Base-by-base conservation (phyloP, 129 eudicot species). In the Chrysanthemum makinoi region DNA sequence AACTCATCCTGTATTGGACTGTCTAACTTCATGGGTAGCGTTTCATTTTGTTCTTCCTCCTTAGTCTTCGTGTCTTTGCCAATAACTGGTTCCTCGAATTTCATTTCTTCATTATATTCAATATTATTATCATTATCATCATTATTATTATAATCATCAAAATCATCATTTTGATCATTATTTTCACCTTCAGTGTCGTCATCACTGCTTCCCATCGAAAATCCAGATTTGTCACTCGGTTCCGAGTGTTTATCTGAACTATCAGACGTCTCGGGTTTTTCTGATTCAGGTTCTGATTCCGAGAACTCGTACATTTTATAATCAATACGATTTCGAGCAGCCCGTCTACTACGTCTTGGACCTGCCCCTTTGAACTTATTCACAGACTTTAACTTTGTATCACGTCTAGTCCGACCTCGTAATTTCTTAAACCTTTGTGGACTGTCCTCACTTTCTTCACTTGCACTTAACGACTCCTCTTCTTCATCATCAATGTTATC, bases 261-360 rank as follows among this genome's bases (percentile, higher is more conserved):
- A 60, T 74, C 72, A 7, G 85, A 79, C 49, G 84, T 85, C 75
- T 76, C 90, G 11, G 82, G 82, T 56, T 87, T 92, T 63, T 44
- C 57, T 0, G 78, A 78, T 71, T 89, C 98, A 6, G 79, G 80
- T 16, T 94, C 98, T 2, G 98, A 86, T 14, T 90, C 98, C 1
- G 98, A 90, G 54, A 76, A 35, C 56, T 94, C 98, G 15, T 75
- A 82, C 24, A 78, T 83, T 66, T 64, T 81, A 63, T 94, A 94
- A 78, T 94, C 79, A 9, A 94, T 86, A 12, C 93, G 89, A 64
- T 72, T 84, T 56, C 86, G 78, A 11, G 88, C 83, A 35, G 97
- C 83, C 72, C 98, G 86, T 52, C 89, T 88, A 79, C 98, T 94
- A 4, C 97, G 91, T 59, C 98, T 82, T 10, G 83, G 84, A 39